Evolutionary conservation across 1,284 basidiomycete species (phyloP), one percentile per base, ranked within the genome.

Genomic region (Malassezia caprae): DNA sequence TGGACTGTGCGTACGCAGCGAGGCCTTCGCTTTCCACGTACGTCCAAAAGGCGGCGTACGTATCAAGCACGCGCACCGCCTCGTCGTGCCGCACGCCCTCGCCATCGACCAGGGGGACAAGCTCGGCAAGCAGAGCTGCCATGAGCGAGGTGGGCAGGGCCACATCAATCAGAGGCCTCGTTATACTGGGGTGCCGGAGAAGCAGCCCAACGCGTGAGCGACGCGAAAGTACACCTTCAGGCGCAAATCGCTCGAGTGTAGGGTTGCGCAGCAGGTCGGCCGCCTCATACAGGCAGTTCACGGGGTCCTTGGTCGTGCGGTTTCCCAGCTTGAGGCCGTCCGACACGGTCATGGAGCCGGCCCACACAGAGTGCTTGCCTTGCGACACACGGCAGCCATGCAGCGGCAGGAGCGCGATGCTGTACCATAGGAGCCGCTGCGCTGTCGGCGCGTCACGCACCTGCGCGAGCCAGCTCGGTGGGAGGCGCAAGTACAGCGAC

Each of bases 281-380:
- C 11, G 63, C 54, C 12, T 50, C 42, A 40, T 58, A 42, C 11
- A 71, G 44, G 11, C 51, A 42, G 1, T 46, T 34, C 3, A 68
- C 57, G 0, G 70, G 70, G 11, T 69, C 64, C 30, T 65, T 69
- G n/a, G 69, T 58, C 24, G 53, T 62, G 32, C 58, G 59, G 8
- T 59, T 60, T 26, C 67, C 70, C 17, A 73, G 54, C 45, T 73
- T 73, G 48, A 73, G 67, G 2, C 70, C 72, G n/a, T 52, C 54
- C 12, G 59, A 42, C 8, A 72, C 55, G 13, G 66, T 63, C 23
- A 41, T 49, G 24, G 63, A 65, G n/a, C 62, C 67, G 2, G 68
- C 63, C 72, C 64, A 68, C 3, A 47, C 51, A 21, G 50, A 44
- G 42, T 66, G 67, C 52, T 69, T 67, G 58, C 68, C 68, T 41